phyloP scores from a whole-genome alignment of 441 rosid genomes.

The Gossypium aridum region DNA sequence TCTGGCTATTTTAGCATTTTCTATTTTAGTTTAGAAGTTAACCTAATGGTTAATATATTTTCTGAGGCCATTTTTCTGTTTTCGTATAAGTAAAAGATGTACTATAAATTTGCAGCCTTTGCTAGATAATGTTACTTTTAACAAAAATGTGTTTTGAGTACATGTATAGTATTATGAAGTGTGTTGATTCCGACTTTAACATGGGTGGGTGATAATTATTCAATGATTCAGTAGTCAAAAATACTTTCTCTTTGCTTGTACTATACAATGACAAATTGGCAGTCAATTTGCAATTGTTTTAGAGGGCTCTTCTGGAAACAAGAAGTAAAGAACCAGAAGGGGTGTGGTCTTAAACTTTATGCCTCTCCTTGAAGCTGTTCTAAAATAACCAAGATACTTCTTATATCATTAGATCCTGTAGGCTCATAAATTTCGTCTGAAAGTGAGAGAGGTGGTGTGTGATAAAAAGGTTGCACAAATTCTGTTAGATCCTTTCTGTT shows the following conservation, averaged over 20 bases:
- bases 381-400: conserved; percentile 2
- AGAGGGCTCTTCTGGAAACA: background rate
- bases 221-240: background rate
- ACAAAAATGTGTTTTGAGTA: background rate
- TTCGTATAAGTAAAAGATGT: background rate
- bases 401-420: background rate
- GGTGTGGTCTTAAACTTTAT: background rate
- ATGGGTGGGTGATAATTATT: background rate
- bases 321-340: background rate
- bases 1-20: background rate
- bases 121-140: background rate
- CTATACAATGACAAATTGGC: background rate
- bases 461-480: background rate
- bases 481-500: background rate
- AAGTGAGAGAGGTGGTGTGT: background rate
- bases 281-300: background rate
- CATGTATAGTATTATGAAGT: background rate
- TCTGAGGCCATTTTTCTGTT: background rate
- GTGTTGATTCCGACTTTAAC: background rate
- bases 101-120: background rate
- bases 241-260: background rate
- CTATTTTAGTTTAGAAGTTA: background rate
- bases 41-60: background rate
- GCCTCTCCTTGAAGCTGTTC: background rate
- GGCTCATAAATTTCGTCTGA: background rate